phyloP scores from a whole-genome alignment of 2,329 filamentous ascomycete genomes.

The Aspergillus sp. region DNA sequence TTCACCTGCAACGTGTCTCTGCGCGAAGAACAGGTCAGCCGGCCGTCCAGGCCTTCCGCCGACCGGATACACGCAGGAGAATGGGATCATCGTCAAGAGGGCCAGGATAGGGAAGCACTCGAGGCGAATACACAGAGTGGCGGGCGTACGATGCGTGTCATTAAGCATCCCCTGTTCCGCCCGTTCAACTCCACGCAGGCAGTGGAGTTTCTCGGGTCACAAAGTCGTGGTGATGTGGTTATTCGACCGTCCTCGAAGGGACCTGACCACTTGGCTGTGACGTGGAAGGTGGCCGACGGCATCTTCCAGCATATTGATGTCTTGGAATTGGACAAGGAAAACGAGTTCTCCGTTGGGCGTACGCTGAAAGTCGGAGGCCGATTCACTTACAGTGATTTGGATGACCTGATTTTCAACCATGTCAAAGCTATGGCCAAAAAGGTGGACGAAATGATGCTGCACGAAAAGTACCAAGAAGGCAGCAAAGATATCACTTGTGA shows the following conservation, averaged over 20 bases:
- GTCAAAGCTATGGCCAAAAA: conserved; percentile 98
- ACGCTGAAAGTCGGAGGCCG: conserved; percentile 82
- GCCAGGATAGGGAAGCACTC: conserved; percentile 76
- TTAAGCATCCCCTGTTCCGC: conserved; percentile 96
- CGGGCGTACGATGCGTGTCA: conserved; percentile 85
- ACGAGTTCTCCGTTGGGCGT: conserved; percentile 89
- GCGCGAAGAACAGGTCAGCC: conserved; percentile 74
- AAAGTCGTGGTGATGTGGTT: conserved; percentile 83
- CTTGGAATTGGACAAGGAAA: conserved; percentile 93
- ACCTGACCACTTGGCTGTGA: conserved; percentile 90
- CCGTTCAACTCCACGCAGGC: conserved; percentile 90
- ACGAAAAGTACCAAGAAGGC: conserved; percentile 89
- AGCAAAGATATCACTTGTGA: conserved; percentile 81
- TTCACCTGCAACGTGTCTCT: conserved; percentile 82
- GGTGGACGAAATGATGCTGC: conserved; percentile 90
- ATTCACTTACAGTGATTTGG: conserved; percentile 91
- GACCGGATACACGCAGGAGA: conserved; percentile 70
- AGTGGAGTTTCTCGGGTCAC: conserved; percentile 86
- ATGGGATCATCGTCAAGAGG: conserved; percentile 85
- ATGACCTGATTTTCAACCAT: conserved; percentile 95
- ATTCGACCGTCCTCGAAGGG: conserved; percentile 95
- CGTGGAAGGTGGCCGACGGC: conserved; percentile 95
- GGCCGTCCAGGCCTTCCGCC: conserved; percentile 66
- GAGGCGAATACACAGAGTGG: conserved; percentile 83
- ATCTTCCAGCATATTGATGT: conserved; percentile 99